phyloP scores from a whole-genome alignment of 2,329 filamentous ascomycete genomes.

The Rutstroemia sp. region DNA sequence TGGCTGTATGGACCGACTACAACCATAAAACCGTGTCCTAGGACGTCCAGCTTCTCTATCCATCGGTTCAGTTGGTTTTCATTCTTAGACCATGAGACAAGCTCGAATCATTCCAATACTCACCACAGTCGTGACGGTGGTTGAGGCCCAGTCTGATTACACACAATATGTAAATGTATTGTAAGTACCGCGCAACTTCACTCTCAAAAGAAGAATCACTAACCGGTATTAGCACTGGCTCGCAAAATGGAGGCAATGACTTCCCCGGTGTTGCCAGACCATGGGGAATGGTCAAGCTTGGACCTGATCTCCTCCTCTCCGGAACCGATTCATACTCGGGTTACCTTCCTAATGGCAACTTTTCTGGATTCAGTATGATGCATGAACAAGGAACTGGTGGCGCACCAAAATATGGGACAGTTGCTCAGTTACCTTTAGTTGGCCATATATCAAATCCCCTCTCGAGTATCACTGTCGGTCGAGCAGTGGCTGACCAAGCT shows the following conservation, averaged over 20 bases:
- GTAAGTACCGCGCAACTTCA: constrained; percentile 8
- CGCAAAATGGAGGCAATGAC: constrained; percentile 40
- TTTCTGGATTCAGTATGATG: constrained; percentile 56
- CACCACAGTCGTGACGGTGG: not conserved
- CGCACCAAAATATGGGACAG: constrained; percentile 62
- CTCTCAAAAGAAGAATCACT: not conserved
- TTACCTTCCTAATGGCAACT: constrained; percentile 42
- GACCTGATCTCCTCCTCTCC: constrained; percentile 34
- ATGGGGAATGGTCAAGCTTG: constrained; percentile 39
- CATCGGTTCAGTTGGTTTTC: not conserved
- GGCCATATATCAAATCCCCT: constrained; percentile 47
- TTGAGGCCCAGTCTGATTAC: constrained; percentile 12
- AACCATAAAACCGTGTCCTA: too few species aligned
- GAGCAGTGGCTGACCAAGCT: constrained; percentile 43
- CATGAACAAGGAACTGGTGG: constrained; percentile 63
- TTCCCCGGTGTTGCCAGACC: constrained; percentile 38
- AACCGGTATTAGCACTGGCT: constrained; percentile 13
- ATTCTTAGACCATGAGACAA: constrained; percentile 1
- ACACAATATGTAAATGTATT: constrained; percentile 24
- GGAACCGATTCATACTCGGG: constrained; percentile 47
- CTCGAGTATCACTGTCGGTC: constrained; percentile 45
- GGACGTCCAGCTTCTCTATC: too few species aligned
- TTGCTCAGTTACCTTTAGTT: constrained; percentile 49
- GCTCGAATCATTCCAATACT: not conserved
- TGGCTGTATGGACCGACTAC: too few species aligned